A percentile compares a stretch with the other conserved stretches of the same genome.
phyloP scores from a whole-genome alignment of 768 basidiomycete genomes.

The Floccularia luteovirens region DNA sequence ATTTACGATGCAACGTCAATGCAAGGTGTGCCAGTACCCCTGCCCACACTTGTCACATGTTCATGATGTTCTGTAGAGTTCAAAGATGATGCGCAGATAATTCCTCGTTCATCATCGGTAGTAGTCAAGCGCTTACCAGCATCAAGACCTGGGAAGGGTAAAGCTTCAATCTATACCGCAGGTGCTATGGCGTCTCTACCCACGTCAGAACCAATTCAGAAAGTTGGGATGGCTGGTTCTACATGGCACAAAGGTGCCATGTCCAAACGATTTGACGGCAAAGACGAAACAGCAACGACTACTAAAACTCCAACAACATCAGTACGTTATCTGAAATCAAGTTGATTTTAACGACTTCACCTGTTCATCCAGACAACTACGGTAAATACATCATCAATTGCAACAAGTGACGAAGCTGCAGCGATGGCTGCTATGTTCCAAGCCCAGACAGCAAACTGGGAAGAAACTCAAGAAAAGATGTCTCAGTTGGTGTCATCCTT shows the following conservation, averaged over 20 bases:
- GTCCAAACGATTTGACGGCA: constrained; percentile 87
- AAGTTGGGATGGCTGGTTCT: constrained; percentile 24
- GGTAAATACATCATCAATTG: constrained; percentile 35
- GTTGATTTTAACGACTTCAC: constrained; percentile 4
- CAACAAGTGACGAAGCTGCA: constrained; percentile 81
- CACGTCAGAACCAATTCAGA: constrained; percentile 39
- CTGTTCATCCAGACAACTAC: constrained; percentile 18
- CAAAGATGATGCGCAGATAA: constrained; percentile 84
- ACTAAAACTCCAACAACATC: constrained; percentile 22
- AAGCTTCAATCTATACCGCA: constrained; percentile 69
- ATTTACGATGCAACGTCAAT: constrained; percentile 79
- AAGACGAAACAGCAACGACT: constrained; percentile 45
- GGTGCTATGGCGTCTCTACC: constrained; percentile 33
- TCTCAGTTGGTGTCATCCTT: constrained; percentile 85
- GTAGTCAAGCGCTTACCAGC: constrained; percentile 88
- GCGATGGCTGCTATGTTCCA: constrained; percentile 98
- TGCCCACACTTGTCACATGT: not conserved
- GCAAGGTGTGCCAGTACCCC: constrained; percentile 61
- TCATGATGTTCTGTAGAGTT: constrained; percentile 50
- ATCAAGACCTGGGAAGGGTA: constrained; percentile 74
- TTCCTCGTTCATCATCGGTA: constrained; percentile 93
- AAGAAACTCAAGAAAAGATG: constrained; percentile 99
- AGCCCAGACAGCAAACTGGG: constrained; percentile 91
- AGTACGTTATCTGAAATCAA: constrained; percentile 13
- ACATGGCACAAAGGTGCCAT: constrained; percentile 70